A percentile compares a stretch with the other conserved stretches of the same genome.
Conservation (phyloP, 441 rosid genomes). For the Syzygium malaccense region DNA sequence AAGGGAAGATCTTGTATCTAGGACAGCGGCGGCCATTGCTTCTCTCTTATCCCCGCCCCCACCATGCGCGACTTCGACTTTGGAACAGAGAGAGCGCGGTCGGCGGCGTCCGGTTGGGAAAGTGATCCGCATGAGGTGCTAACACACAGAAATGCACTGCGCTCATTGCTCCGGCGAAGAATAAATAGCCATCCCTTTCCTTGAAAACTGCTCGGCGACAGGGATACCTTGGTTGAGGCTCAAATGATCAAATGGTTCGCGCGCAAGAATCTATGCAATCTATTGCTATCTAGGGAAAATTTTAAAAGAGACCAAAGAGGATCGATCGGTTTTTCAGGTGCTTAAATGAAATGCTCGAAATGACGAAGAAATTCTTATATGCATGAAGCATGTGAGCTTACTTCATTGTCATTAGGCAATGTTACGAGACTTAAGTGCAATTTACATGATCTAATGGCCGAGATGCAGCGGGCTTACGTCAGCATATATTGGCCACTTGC, state of each 20-base stretch:
- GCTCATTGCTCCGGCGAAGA: neutral
- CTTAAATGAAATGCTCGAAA: neutral
- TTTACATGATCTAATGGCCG: neutral
- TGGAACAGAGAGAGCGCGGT: neutral
- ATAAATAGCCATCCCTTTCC: neutral
- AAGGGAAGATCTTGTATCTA: neutral
- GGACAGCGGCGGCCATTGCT: neutral
- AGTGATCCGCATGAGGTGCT: neutral
- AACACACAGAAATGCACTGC: neutral
- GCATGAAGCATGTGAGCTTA: neutral
- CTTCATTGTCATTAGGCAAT: neutral
- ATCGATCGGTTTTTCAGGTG: neutral
- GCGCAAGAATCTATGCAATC: neutral
- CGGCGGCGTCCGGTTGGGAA: neutral
- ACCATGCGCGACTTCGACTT: neutral
- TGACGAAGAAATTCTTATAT: neutral
- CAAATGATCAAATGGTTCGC: neutral
- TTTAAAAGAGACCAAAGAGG: neutral
- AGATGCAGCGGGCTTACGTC: accelerated
- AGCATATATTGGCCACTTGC: too few species aligned
- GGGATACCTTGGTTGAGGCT: neutral
- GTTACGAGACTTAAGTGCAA: neutral
- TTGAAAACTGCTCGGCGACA: neutral
- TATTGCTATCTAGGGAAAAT: neutral
- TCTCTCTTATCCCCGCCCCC: neutral